A percentile compares a stretch with the other conserved stretches of the same genome.
These are phyloP conservation scores for Hemileia vastatrix DNA, from an alignment of 1,284 basidiomycete species.

Conservation along the genomic window DNA sequence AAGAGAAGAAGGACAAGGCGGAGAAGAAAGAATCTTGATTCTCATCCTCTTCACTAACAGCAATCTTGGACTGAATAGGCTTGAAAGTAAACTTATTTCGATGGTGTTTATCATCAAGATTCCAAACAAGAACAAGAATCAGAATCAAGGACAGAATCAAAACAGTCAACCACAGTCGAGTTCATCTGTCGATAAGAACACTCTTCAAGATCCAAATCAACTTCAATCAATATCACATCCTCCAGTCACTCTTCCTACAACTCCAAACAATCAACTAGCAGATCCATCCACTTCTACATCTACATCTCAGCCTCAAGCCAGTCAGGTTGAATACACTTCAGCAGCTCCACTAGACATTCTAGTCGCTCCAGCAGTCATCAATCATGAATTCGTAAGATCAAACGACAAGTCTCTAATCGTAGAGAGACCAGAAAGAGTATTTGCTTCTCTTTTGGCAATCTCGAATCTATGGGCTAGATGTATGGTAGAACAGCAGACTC, in stretches of 20 bases:
- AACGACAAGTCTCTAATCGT: slow-evolving; percentile 39
- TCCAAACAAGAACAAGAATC: no score
- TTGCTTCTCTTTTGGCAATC: slow-evolving; percentile 37
- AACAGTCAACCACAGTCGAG: no score
- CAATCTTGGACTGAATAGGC: no score
- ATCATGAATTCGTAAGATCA: slow-evolving; percentile 38
- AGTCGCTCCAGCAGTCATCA: slow-evolving; percentile 36
- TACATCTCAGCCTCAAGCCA: background rate
- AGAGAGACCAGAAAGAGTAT: slow-evolving; percentile 40
- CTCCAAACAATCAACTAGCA: background rate
- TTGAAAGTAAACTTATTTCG: background rate
- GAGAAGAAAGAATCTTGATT: no score
- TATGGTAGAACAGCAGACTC: background rate
- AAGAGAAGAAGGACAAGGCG: background rate
- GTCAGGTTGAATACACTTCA: background rate
- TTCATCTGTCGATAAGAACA: background rate
- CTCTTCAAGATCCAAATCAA: background rate
- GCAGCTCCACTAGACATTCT: slow-evolving; percentile 33
- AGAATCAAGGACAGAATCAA: no score
- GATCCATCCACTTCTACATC: background rate
- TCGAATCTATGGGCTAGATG: slow-evolving; percentile 5
- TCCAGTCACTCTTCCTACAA: background rate
- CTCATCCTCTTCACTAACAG: no score
- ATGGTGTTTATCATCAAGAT: slow-evolving; percentile 41
- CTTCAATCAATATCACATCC: background rate